Evolutionary conservation across 306 rosid species (phyloP).

Genomic region (Arachis stenosperma): DNA sequence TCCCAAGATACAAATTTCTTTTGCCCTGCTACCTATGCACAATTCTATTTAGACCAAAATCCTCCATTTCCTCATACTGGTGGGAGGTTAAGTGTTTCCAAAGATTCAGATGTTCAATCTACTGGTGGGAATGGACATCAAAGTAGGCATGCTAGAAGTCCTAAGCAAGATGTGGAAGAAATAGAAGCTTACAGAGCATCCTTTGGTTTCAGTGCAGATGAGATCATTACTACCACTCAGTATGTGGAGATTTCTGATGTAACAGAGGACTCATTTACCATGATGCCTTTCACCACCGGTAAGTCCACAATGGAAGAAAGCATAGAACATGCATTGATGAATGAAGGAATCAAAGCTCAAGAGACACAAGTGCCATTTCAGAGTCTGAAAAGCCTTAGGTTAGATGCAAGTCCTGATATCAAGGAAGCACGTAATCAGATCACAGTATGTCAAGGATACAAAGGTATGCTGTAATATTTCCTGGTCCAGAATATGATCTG

Average conservation of each 20-base stretch:
- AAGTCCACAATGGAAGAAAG: slow-evolving; percentile 63
- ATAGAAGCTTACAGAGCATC: slow-evolving; percentile 98
- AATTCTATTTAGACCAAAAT: slow-evolving; percentile 88
- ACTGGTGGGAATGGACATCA: slow-evolving; percentile 83
- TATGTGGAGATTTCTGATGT: slow-evolving; percentile 97
- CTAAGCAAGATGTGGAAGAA: slow-evolving; percentile 98
- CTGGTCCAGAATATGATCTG: slow-evolving; percentile 35
- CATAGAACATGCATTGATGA: slow-evolving; percentile 57
- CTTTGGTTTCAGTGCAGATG: slow-evolving; percentile 99
- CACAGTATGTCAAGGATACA: slow-evolving; percentile 52
- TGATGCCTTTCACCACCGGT: slow-evolving; percentile 73
- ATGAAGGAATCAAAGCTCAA: slow-evolving; percentile 57
- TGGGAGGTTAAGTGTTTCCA: slow-evolving; percentile 95
- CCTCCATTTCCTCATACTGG: slow-evolving; percentile 95
- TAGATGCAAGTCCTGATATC: slow-evolving; percentile 48
- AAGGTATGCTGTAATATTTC: slow-evolving; percentile 58
- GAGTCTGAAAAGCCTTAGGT: slow-evolving; percentile 50
- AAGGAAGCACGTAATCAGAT: slow-evolving; percentile 48
- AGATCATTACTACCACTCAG: slow-evolving; percentile 80
- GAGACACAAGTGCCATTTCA: slow-evolving; percentile 51
- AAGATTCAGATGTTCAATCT: slow-evolving; percentile 88
- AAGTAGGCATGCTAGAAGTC: slow-evolving; percentile 72
- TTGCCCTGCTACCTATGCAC: slow-evolving; percentile 98
- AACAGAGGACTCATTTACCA: slow-evolving; percentile 89
- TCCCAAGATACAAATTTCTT: slow-evolving; percentile 94